Percentiles rank a stretch among this genome's conserved stretches.
Conservation (phyloP, 2,329 filamentous ascomycete species). For the Macrophomina tecta region DNA sequence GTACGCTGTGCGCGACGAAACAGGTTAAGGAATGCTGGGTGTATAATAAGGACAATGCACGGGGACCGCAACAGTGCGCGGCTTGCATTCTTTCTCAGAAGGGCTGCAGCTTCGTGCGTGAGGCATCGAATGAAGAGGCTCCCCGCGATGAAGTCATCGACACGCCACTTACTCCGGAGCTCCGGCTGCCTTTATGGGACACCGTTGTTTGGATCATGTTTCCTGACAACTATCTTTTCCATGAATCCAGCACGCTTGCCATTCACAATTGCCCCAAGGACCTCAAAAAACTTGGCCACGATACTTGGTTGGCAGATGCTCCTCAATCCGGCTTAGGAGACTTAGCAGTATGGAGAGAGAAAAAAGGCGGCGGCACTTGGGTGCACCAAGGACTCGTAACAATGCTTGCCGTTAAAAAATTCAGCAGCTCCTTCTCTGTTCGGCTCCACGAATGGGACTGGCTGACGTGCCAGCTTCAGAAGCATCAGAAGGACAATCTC, state of each 20-base stretch:
- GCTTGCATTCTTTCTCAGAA: background rate
- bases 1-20: background rate
- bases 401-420: background rate
- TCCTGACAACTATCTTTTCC: background rate
- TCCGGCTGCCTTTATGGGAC: background rate
- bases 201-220: background rate
- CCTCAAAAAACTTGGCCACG: background rate
- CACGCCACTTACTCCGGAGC: too few relatives aligned
- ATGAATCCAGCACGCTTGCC: background rate
- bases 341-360: background rate
- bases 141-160: too few relatives aligned
- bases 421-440: background rate
- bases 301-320: background rate
- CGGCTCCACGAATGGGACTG: background rate
- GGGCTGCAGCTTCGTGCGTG: background rate
- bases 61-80: background rate
- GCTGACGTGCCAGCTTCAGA: background rate
- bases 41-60: background rate
- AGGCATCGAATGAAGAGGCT: background rate
- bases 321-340: background rate
- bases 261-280: background rate
- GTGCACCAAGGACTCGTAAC: conserved; percentile 3
- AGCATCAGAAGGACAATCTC: background rate
- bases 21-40: background rate
- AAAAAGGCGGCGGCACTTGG: background rate